Conservation (phyloP, 2,329 filamentous ascomycete species). For the Calonectria henricotiae region DNA sequence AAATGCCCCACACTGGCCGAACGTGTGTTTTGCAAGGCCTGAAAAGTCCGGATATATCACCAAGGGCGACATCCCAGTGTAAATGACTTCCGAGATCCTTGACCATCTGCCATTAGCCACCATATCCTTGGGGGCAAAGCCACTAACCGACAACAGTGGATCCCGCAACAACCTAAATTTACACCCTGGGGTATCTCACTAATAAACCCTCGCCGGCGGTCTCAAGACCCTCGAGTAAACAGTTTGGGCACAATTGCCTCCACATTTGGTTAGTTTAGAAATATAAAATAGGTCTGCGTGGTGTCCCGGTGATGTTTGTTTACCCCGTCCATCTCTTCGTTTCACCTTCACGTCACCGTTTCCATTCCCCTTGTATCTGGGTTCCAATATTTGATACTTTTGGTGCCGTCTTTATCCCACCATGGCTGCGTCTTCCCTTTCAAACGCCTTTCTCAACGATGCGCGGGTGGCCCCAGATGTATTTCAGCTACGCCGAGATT, state of each 20-base stretch:
- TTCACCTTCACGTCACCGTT: neutral
- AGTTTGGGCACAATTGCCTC: neutral
- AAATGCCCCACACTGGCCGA: neutral
- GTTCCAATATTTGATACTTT: too few species aligned
- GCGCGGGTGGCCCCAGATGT: slow-evolving; percentile 38
- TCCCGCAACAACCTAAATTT: neutral
- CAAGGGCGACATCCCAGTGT: neutral
- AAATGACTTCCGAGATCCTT: neutral
- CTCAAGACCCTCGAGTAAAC: neutral
- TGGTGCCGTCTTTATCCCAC: neutral
- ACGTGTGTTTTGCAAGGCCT: neutral
- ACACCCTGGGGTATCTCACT: neutral
- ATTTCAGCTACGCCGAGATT: slow-evolving; percentile 43
- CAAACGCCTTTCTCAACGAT: slow-evolving; percentile 2
- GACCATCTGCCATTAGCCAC: neutral
- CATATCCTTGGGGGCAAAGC: neutral
- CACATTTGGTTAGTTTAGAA: neutral
- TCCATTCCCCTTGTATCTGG: neutral
- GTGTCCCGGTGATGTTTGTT: neutral
- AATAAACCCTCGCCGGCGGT: neutral
- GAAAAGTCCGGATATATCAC: neutral
- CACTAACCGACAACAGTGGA: neutral
- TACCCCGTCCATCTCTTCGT: neutral
- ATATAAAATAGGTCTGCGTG: neutral
- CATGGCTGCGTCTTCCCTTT: neutral